Conservation (phyloP, 805 yeast species). For the Wickerhamomyces bisporus region DNA sequence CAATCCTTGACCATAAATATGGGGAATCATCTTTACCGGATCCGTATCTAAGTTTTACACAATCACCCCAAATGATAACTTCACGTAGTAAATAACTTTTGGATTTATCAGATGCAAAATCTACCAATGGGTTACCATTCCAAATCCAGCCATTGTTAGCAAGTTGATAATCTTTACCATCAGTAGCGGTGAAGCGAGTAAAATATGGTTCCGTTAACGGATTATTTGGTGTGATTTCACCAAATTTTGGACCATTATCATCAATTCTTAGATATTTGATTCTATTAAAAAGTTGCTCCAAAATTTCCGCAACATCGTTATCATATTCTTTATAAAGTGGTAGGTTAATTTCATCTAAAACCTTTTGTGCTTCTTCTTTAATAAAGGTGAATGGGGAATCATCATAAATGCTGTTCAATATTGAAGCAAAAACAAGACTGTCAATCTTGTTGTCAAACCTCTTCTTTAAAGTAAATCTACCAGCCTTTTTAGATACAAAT, state of each 20-base stretch:
- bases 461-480: slow-evolving; percentile 38
- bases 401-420: slow-evolving; percentile 37
- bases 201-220: slow-evolving; percentile 88
- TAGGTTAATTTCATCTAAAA: slow-evolving; percentile 74
- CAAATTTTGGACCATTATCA: slow-evolving; percentile 74
- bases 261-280: slow-evolving; percentile 74
- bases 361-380: slow-evolving; percentile 37
- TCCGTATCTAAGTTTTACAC: slow-evolving; percentile 91
- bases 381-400: slow-evolving; percentile 23
- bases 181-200: slow-evolving; percentile 52
- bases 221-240: slow-evolving; percentile 47
- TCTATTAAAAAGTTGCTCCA: slow-evolving; percentile 69
- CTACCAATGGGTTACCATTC: slow-evolving; percentile 92
- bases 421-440: slow-evolving; percentile 42
- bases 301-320: slow-evolving; percentile 59
- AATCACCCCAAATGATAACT: slow-evolving; percentile 96
- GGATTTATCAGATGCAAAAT: slow-evolving; percentile 79
- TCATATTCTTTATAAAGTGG: slow-evolving; percentile 72
- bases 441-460: slow-evolving; percentile 51
- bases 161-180: slow-evolving; percentile 60
- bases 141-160: slow-evolving; percentile 99
- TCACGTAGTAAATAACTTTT: slow-evolving; percentile 85
- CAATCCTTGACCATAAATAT: slow-evolving; percentile 83
- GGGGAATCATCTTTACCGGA: slow-evolving; percentile 76
- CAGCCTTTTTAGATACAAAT: slow-evolving; percentile 39